Evolutionary conservation across 176 grass and related monocot genomes (phyloP).

Genomic region (Avena atlantica): DNA sequence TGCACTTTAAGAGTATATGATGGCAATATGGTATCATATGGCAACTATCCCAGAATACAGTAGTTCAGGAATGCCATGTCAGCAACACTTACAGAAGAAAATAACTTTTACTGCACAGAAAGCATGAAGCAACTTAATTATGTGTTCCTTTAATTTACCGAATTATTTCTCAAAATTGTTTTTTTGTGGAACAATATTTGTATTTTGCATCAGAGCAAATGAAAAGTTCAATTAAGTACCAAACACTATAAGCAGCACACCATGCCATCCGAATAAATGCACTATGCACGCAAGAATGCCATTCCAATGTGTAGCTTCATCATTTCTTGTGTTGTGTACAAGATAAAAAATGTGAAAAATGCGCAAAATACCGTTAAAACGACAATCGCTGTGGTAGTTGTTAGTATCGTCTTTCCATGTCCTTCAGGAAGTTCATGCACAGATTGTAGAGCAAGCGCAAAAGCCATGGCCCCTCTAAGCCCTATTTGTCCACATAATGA

Average conservation of each 20-base stretch:
- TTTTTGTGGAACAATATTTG: slow-evolving; percentile 6
- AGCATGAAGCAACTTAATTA: neutral
- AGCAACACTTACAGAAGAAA: neutral
- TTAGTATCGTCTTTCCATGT: slow-evolving; percentile 97
- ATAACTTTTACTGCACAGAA: slow-evolving; percentile 11
- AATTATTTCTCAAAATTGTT: slow-evolving; percentile 25
- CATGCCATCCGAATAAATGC: neutral
- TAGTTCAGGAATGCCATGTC: neutral
- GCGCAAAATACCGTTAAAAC: slow-evolving; percentile 83
- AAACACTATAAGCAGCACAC: slow-evolving; percentile 19
- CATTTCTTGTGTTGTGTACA: neutral
- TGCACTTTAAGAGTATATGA: slow-evolving; percentile 25
- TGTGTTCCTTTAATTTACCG: neutral
- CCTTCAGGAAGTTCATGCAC: slow-evolving; percentile 95
- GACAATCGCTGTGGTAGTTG: slow-evolving; percentile 93
- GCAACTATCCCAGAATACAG: slow-evolving; percentile 1
- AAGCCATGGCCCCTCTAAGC: slow-evolving; percentile 98
- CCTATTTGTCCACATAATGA: slow-evolving; percentile 62
- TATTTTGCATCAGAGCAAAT: neutral
- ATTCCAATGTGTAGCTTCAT: neutral
- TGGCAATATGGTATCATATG: slow-evolving; percentile 8
- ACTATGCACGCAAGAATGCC: neutral
- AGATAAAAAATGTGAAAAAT: slow-evolving; percentile 29
- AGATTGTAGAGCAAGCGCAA: slow-evolving; percentile 99
- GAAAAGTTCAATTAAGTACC: neutral